Conservation (phyloP, 148 eudicot genomes). For the Cornus suecica region DNA sequence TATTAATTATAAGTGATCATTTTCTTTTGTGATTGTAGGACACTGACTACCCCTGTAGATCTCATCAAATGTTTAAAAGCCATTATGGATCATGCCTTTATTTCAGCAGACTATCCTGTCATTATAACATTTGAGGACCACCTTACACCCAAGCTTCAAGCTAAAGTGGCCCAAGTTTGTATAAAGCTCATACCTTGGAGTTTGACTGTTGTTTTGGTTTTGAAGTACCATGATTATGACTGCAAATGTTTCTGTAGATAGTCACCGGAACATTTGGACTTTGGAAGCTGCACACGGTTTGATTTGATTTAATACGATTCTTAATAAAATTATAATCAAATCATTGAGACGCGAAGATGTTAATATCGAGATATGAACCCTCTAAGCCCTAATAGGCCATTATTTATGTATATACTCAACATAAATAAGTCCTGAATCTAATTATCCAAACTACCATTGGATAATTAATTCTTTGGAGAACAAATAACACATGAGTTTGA, state of each 20-base stretch:
- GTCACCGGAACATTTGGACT: constrained; percentile 40
- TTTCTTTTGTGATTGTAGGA: constrained; percentile 39
- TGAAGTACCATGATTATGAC: background rate
- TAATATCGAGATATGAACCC: too few relatives aligned
- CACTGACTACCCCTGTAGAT: constrained; percentile 65
- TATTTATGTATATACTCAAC: too few relatives aligned
- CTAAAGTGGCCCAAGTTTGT: constrained; percentile 58
- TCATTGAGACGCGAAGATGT: too few relatives aligned
- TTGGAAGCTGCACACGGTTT: too few relatives aligned
- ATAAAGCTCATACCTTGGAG: background rate
- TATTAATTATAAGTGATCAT: background rate
- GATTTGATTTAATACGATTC: too few relatives aligned
- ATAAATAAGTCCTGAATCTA: too few relatives aligned
- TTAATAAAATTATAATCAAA: too few relatives aligned
- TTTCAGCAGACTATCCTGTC: constrained; percentile 67
- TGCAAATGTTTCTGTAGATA: constrained; percentile 37
- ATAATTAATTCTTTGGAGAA: too few relatives aligned
- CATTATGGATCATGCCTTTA: constrained; percentile 74
- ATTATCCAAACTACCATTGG: too few relatives aligned
- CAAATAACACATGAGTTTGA: too few relatives aligned
- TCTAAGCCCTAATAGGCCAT: too few relatives aligned
- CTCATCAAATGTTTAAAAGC: constrained; percentile 63
- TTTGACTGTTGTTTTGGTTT: too few relatives aligned
- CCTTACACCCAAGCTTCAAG: constrained; percentile 53
- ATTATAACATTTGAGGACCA: constrained; percentile 89